Evolutionary conservation across 106 monocot genomes (phyloP).

Genomic region (Dendrobium chrysotoxum): DNA sequence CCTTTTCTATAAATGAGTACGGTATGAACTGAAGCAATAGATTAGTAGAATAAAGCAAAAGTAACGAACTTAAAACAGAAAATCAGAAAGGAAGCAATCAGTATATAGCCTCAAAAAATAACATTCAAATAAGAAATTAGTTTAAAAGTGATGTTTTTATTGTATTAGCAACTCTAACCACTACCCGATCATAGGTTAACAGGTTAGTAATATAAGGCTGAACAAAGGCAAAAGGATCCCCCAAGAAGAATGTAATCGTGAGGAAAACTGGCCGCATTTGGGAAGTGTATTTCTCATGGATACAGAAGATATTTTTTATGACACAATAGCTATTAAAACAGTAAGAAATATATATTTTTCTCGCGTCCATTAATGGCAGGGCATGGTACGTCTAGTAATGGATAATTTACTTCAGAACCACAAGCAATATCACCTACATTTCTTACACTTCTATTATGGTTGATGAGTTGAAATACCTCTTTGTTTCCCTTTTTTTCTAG

Average conservation of each 20-base stretch:
- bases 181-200: neutral
- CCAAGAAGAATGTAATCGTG: neutral
- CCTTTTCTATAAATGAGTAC: constrained; percentile 95
- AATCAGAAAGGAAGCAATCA: neutral
- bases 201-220: neutral
- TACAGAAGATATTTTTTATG: neutral
- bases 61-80: neutral
- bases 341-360: neutral
- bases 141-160: neutral
- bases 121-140: neutral
- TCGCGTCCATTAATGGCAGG: neutral
- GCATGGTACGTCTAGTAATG: neutral
- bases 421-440: neutral
- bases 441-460: neutral
- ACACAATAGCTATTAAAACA: neutral
- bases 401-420: neutral
- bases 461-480: neutral
- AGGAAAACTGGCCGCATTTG: neutral
- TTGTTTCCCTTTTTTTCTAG: neutral
- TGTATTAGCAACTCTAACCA: neutral
- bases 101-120: neutral
- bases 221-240: neutral
- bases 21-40: constrained; percentile 64
- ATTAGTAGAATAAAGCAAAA: neutral
- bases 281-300: neutral